phyloP scores from a whole-genome alignment of 352 stramenopile genomes.

The Phytophthora palmivora region DNA sequence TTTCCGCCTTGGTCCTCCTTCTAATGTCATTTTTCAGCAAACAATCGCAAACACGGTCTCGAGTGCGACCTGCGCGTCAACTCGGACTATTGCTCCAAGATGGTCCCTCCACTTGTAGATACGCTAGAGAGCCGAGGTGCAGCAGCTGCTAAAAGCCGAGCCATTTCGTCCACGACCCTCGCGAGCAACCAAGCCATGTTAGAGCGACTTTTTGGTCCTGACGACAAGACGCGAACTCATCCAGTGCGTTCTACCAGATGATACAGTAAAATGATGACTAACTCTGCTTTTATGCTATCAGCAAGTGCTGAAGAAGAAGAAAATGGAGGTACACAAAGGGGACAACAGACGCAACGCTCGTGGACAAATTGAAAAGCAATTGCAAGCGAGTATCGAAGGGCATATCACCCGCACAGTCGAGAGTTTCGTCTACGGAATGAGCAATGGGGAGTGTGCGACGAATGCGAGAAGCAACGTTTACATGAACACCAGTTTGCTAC shows the following conservation, averaged over 20 bases:
- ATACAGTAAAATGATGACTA: too few relatives aligned
- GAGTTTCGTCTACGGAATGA: slow-evolving; percentile 56
- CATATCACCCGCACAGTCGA: slow-evolving; percentile 90
- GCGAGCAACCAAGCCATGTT: slow-evolving; percentile 80
- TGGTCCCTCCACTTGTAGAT: slow-evolving; percentile 67
- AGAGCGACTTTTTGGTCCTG: slow-evolving; percentile 75
- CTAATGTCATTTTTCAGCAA: too few relatives aligned
- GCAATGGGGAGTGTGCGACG: slow-evolving; percentile 8
- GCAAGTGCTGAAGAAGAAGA: slow-evolving; percentile 87
- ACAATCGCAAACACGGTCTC: slow-evolving; percentile 73
- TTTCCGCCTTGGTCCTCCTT: too few relatives aligned
- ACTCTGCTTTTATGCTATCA: slow-evolving; percentile 15
- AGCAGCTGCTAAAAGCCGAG: slow-evolving; percentile 45
- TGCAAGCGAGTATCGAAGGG: slow-evolving; percentile 89
- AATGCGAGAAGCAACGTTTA: slow-evolving; percentile 36
- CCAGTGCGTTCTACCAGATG: slow-evolving; percentile 31
- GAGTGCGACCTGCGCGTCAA: slow-evolving; percentile 79
- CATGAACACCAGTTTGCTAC: slow-evolving; percentile 86
- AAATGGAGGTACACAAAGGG: slow-evolving; percentile 77
- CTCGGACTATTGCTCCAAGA: slow-evolving; percentile 78
- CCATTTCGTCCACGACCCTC: slow-evolving; percentile 47
- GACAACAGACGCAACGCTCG: slow-evolving; percentile 79
- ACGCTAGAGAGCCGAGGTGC: slow-evolving; percentile 65
- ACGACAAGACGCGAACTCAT: slow-evolving; percentile 68
- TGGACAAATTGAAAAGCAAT: slow-evolving; percentile 82